A percentile compares a stretch with the other conserved stretches of the same genome.
Evolutionary conservation across 2,329 filamentous ascomycete species (phyloP).

Genomic region (Calonectria montana): DNA sequence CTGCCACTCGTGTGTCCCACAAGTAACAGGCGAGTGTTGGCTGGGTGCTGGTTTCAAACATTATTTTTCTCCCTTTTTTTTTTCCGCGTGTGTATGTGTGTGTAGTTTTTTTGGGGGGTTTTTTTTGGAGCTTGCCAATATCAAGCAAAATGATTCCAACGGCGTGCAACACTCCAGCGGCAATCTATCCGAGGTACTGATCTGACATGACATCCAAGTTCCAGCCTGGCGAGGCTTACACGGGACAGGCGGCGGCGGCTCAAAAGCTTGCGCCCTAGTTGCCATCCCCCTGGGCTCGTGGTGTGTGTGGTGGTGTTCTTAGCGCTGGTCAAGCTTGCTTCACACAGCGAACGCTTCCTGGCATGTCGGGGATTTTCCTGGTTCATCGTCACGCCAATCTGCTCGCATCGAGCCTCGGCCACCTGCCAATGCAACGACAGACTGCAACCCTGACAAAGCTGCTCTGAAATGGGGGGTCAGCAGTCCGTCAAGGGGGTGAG

Average conservation of each 20-base stretch:
- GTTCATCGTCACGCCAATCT: conserved; percentile 15
- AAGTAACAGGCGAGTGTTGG: not conserved
- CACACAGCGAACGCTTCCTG: not conserved
- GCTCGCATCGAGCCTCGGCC: conserved; percentile 8
- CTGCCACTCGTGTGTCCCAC: not conserved
- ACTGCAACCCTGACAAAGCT: not conserved
- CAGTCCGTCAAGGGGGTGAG: not conserved
- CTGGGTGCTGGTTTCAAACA: not conserved
- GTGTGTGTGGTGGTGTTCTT: not conserved
- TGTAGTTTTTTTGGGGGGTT: too few species aligned
- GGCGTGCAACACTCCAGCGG: conserved; percentile 1
- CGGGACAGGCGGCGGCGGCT: conserved; percentile 2
- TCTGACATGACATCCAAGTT: conserved; percentile 12
- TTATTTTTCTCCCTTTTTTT: too few species aligned
- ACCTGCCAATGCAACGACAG: conserved; percentile 3
- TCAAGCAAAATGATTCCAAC: not conserved
- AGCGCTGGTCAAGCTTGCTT: not conserved
- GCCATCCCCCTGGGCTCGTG: not conserved
- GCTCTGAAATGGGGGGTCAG: not conserved
- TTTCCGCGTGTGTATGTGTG: too few species aligned
- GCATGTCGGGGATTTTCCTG: conserved; percentile 5
- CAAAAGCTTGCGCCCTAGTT: conserved; percentile 5
- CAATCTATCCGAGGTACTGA: conserved; percentile 12
- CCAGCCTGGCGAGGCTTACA: not conserved
- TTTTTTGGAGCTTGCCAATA: not conserved